phyloP scores from a whole-genome alignment of 2,329 filamentous ascomycete species.

The Fusarium chuoi region DNA sequence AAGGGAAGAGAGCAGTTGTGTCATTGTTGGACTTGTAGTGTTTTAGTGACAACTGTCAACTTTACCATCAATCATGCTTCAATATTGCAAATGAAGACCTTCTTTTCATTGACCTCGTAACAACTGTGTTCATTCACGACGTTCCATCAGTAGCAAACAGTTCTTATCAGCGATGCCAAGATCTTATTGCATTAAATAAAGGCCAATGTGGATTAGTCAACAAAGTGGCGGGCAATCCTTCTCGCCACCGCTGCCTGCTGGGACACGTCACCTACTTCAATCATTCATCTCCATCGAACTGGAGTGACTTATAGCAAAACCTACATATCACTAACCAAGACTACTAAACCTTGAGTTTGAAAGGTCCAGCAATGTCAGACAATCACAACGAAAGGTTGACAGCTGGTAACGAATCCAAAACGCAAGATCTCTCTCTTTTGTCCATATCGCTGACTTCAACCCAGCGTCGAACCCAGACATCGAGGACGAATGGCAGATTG shows the following conservation, averaged over 20 bases:
- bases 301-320: too few species aligned
- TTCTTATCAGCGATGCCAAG: accelerated
- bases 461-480: neutral
- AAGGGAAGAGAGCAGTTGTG: neutral
- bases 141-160: accelerated
- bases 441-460: neutral
- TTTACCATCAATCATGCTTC: neutral
- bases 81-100: neutral
- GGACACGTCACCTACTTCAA: neutral
- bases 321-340: neutral
- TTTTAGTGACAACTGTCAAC: accelerated
- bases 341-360: accelerated
- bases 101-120: neutral
- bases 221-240: neutral
- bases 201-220: neutral
- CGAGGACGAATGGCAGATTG: slow-evolving; percentile 21
- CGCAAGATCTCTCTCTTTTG: neutral
- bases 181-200: too few species aligned
- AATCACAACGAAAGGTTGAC: neutral
- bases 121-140: neutral
- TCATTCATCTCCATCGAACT: neutral
- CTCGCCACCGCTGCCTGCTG: neutral
- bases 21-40: slow-evolving; percentile 13
- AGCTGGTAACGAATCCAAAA: neutral
- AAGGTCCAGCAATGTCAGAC: neutral